Base-by-base conservation (phyloP, 2,329 filamentous ascomycete species). In the Fusarium dimerum region DNA sequence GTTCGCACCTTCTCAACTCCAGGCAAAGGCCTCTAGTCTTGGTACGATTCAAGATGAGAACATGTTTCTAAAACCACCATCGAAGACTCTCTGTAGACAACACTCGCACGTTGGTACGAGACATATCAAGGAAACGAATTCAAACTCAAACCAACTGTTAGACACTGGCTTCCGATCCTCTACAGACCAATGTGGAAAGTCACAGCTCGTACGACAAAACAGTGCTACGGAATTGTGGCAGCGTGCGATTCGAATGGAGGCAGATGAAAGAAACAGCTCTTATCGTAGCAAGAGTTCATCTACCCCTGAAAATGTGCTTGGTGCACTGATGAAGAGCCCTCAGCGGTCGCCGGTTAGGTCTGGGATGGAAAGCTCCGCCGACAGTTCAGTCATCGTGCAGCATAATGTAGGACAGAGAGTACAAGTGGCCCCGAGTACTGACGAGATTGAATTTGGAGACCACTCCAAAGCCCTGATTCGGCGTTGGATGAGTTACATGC, bases 1-100 rank as follows among this genome's bases (percentile, higher is more conserved):
- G 2, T 63, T 65, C 4, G 58, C 74, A 6, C 67, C 70, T 2
- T 70, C 60, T 40, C 67, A 59, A 52, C 63, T 65, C 59, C 64
- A 59, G 60, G 32, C 43, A 12, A 56, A 47, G 7, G 60, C 62
- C 26, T 48, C 46, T 36, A 40, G 47, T 20, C 47, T 30, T 7
- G 38, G 38, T 7, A 38, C 29, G 9, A 13, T 9, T 20, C 18
- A 49, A 15, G 29, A 40, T n/a, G 16, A 18, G n/a, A 26, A 29
- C 17, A 38, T 11, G 26, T 15, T 40, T 11, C 3, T 9, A 6
- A 15, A 43, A 9, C 26, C 38, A 6, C 34, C 13, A 29, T 26
- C 17, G 8, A 43, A 50, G 40, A 51, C 17, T 15, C 32, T 34
- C 42, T 13, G 45, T 17, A 39, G 3, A 13, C n/a, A 9, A 17